Evolutionary conservation across 495 filamentous ascomycete genomes (phyloP), one percentile per base, ranked within the genome.

Genomic region (Achaetomiella virescens): DNA sequence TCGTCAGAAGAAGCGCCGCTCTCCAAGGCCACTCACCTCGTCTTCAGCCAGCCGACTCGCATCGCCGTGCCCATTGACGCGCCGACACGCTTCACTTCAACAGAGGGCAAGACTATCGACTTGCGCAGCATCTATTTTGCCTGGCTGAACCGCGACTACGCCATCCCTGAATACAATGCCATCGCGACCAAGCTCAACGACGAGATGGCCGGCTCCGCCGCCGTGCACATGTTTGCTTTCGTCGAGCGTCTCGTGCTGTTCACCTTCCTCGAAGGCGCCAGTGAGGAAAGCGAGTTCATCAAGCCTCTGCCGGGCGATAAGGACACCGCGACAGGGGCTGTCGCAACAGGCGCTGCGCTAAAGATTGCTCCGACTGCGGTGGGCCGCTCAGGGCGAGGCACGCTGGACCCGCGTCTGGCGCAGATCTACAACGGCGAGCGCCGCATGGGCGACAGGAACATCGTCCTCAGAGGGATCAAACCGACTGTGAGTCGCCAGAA

Each of bases 101-200:
- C 79, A 37, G 78, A 82, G 45, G 59, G 64, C 52, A 81, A 84
- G 41, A 77, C 88, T 1, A 84, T 97, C 59, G 88, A 96, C 68
- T 80, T 99, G 37, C 90, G 93, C 69, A 89, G 85, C 71, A 90
- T 97, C 73, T 96, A 89, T 72, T 95, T 97, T 58, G 88, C 90
- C 48, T 99, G 89, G 87, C 78, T 86, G 66, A 92, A 96, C 68
- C 89, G 89, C 68, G 91, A 97, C 75, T 81, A 83, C 55, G 80
- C 85, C 36, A 90, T 95, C 65, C 84, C 86, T 9, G 89, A 91
- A 55, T 97, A 97, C 77, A 91, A 97, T 70, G 81, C 85, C 43
- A 84, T 85, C 7, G 88, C 88, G 20, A 82, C 88, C 66, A 76
- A 83, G 57, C 77, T 97, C 35, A 96, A 92, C 58, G 87, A 90